These are phyloP conservation scores for Botryotinia narcissicola DNA, from an alignment of 2,329 filamentous ascomycete species.

Conservation along the genomic window DNA sequence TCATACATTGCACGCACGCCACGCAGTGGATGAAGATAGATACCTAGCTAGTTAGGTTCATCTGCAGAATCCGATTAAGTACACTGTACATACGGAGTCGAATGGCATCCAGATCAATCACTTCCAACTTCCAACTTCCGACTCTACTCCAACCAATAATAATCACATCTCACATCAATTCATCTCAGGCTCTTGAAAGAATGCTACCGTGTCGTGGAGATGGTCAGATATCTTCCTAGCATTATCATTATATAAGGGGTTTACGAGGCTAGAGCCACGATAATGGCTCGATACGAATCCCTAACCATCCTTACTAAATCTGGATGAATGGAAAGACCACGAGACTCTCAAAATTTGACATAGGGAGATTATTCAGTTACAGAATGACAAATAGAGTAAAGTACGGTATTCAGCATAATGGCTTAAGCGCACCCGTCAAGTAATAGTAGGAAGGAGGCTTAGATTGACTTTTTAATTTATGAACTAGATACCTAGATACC, in stretches of 20 bases:
- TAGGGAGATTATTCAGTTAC: neutral
- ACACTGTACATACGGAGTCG: too few species aligned
- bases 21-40: neutral
- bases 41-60: neutral
- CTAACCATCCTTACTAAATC: neutral
- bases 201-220: neutral
- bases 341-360: conserved; percentile 1
- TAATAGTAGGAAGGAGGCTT: neutral
- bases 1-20: neutral
- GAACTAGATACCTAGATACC: neutral
- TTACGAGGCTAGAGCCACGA: neutral
- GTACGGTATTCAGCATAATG: neutral
- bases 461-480: neutral
- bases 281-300: neutral
- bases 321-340: neutral
- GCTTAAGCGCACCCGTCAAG: neutral
- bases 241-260: neutral
- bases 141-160: neutral
- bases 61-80: neutral
- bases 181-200: neutral
- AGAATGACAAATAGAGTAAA: conserved; percentile 6
- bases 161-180: neutral
- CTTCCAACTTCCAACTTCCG: neutral
- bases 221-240: neutral
- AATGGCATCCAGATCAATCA: neutral